A percentile compares a stretch with the other conserved stretches of the same genome.
These are phyloP conservation scores for Nannizzia gypsea DNA, from an alignment of 2,329 filamentous ascomycete species.

Conservation along the genomic window DNA sequence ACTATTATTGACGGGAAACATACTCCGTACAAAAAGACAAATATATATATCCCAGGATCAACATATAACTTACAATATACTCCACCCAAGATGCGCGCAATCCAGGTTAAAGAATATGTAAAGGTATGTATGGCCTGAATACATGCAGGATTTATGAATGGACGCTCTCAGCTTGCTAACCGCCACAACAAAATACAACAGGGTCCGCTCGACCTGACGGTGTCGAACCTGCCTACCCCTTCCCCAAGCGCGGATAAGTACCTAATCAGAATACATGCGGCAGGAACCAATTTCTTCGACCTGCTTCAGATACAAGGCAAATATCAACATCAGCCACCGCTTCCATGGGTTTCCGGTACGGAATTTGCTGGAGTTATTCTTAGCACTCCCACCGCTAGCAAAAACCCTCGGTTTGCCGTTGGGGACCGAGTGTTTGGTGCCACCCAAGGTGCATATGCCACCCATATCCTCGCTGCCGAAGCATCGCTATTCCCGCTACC, in stretches of 20 bases:
- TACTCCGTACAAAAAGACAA: neutral
- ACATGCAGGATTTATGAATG: neutral
- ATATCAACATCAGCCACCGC: constrained; percentile 82
- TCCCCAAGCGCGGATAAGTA: constrained; percentile 62
- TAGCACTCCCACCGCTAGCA: constrained; percentile 46
- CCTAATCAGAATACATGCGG: constrained; percentile 72
- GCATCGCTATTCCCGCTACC: constrained; percentile 60
- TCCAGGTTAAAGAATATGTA: constrained; percentile 62
- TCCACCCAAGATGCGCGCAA: constrained; percentile 54
- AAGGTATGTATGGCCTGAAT: constrained; percentile 47
- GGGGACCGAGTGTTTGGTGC: constrained; percentile 82
- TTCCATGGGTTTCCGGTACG: constrained; percentile 76
- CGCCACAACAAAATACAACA: constrained; percentile 26
- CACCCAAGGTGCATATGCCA: constrained; percentile 74
- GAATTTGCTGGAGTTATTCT: constrained; percentile 77
- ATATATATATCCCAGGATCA: neutral
- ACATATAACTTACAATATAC: neutral
- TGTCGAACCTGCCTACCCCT: constrained; percentile 64
- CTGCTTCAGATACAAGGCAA: constrained; percentile 89
- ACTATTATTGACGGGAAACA: neutral
- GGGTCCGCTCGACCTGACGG: constrained; percentile 67
- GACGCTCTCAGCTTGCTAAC: neutral
- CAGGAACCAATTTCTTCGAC: constrained; percentile 94
- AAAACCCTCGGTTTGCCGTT: constrained; percentile 52
- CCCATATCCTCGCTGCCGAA: constrained; percentile 58